Evolutionary conservation across 177 flowering plant species (phyloP), one percentile per base, ranked within the genome.

Genomic region (Vitis hybrid): DNA sequence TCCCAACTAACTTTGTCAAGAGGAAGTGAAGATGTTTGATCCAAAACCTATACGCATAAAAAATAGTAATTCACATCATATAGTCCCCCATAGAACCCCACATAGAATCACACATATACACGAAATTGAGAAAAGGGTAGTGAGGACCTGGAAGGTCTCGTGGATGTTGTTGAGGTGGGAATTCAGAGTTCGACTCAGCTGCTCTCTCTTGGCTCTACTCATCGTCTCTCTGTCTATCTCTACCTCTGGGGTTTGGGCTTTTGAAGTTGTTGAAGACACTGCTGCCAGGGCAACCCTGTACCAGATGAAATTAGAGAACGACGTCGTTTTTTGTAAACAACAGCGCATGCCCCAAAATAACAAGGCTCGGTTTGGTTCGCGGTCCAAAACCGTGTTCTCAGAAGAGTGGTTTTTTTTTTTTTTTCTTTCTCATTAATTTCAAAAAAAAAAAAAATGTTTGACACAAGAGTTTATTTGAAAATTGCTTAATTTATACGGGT

Each of bases 1-100:
- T 81, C 83, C 98, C 98, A 94, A 70, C 75, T 83, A 14, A 87
- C 88, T 80, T 84, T 89, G 6, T 88, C 79, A 30, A 85, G 78
- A 60, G 91, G 78, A 52, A 88, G 75, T 72, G 85, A 40, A 12
- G 88, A 81, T 16, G 80, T 71, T 62, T 85, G 81, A 77, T 88
- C 85, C 81, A 91, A 79, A 24, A 87, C 48, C 98, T 92, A 70
- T 63, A 72, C 3, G 1, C 27, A 24, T 2, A 19, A 56, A 11
- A 19, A 49, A 6, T 27, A 9, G 56, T 7, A 24, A 35, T 18
- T 8, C 3, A 10, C 10, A 48, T 3, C 24, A 70, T 6, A 11
- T 24, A 11, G 14, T 30, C 50, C 13, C 49, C 4, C 32, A 19
- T 10, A 56, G 3, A 57, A 10, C 27, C 27, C 27, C 27, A 2